These are phyloP conservation scores for Jacaranda mimosifolia DNA, from an alignment of 257 asterid genomes.

Conservation along the genomic window DNA sequence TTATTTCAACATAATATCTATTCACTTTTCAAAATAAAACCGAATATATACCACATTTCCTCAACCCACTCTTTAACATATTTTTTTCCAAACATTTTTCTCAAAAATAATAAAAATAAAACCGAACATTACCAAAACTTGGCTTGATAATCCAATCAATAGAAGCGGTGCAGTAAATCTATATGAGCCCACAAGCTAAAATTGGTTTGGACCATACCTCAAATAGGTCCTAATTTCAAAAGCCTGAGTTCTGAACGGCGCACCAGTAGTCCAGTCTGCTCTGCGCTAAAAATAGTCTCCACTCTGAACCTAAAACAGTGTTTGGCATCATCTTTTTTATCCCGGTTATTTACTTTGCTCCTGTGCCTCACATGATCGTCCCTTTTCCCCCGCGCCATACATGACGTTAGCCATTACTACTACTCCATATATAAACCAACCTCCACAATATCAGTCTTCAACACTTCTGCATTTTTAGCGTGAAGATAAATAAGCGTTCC, in stretches of 20 bases:
- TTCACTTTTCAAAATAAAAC: too few species aligned
- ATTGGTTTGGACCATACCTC: slow-evolving; percentile 32
- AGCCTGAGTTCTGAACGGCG: slow-evolving; percentile 10
- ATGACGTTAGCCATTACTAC: slow-evolving; percentile 17
- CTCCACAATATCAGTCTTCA: background rate
- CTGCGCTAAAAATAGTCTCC: slow-evolving; percentile 34
- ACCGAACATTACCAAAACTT: background rate
- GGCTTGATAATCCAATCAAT: background rate
- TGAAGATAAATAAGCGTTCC: too few species aligned
- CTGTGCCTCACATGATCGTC: slow-evolving; percentile 41
- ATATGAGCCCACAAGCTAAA: slow-evolving; percentile 29
- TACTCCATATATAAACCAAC: slow-evolving; percentile 17
- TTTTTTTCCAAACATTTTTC: too few species aligned
- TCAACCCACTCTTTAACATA: too few species aligned
- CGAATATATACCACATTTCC: too few species aligned
- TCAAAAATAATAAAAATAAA: too few species aligned
- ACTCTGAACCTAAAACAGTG: slow-evolving; percentile 33
- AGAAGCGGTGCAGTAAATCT: background rate
- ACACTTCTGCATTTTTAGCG: background rate
- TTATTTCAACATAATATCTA: too few species aligned
- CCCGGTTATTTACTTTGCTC: slow-evolving; percentile 24
- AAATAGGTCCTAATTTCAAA: slow-evolving; percentile 39
- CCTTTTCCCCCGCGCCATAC: slow-evolving; percentile 39
- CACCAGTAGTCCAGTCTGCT: slow-evolving; percentile 37
- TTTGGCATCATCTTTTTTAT: slow-evolving; percentile 30